Evolutionary conservation across 495 filamentous ascomycete species (phyloP).

Genomic region (Tuber brumale): DNA sequence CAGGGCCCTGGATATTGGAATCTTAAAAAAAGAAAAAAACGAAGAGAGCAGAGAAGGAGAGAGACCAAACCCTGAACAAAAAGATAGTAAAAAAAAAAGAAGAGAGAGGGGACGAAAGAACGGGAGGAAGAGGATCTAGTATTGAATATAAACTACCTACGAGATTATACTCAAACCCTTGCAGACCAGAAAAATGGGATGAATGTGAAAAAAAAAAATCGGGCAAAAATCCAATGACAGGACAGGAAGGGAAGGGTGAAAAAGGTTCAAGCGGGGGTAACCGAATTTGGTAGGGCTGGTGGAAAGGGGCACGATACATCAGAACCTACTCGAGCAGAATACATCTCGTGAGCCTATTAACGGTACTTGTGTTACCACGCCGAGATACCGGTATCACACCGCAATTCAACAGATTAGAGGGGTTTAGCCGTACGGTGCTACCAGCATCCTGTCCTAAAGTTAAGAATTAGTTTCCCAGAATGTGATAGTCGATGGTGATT

Average conservation of each 20-base stretch:
- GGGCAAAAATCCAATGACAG: neutral
- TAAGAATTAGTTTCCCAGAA: too few species aligned
- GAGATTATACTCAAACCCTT: neutral
- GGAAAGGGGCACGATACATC: neutral
- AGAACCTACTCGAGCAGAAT: too few species aligned
- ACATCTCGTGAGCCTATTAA: too few species aligned
- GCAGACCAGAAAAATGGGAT: neutral
- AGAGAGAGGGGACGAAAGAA: neutral
- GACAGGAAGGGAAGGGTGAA: neutral
- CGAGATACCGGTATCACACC: too few species aligned
- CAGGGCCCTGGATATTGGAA: neutral
- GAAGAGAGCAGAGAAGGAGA: neutral
- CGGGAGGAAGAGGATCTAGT: neutral
- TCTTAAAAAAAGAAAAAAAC: neutral
- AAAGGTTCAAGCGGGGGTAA: neutral
- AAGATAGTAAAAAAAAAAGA: neutral
- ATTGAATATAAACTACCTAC: neutral
- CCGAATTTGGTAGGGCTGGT: neutral
- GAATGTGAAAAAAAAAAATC: neutral
- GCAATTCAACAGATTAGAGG: neutral
- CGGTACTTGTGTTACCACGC: too few species aligned
- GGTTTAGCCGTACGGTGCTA: too few species aligned
- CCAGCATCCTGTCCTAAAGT: too few species aligned
- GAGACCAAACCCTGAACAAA: neutral
- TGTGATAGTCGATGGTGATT: too few species aligned